Conservation (phyloP, 257 asterid genomes). For the Nicotiana otophora region DNA sequence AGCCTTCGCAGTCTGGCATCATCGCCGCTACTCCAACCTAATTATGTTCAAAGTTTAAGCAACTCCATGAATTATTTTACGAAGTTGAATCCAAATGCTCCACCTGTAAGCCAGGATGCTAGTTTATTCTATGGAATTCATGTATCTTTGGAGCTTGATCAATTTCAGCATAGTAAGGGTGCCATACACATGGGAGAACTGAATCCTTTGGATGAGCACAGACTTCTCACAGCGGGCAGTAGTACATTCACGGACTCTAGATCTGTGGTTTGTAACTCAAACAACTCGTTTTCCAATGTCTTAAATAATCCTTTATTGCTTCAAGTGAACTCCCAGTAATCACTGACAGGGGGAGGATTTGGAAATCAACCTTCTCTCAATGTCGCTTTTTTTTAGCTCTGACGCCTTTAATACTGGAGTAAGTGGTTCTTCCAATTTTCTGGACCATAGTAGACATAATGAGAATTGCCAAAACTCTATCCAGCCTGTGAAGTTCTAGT, state of each 20-base stretch:
- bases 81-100: conserved; percentile 40
- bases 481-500: conserved; percentile 38
- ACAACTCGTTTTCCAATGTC: conserved; percentile 27
- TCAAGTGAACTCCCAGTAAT: conserved; percentile 46
- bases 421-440: conserved; percentile 39
- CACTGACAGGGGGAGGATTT: conserved; percentile 36
- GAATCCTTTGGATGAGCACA: conserved; percentile 34
- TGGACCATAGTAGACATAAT: conserved; percentile 44
- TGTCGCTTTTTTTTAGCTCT: conserved; percentile 37
- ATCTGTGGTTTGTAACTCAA: conserved; percentile 29
- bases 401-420: conserved; percentile 37
- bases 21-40: conserved; percentile 44
- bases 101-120: conserved; percentile 34
- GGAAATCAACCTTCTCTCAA: conserved; percentile 38
- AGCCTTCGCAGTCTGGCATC: conserved; percentile 47
- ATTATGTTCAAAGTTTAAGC: conserved; percentile 47
- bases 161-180: conserved; percentile 42
- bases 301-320: conserved; percentile 32
- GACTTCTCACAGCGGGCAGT: conserved; percentile 29
- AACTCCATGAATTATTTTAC: conserved; percentile 39
- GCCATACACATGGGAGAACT: conserved; percentile 23
- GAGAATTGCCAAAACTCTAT: conserved; percentile 40
- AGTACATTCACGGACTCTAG: conserved; percentile 35
- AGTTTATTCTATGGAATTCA: conserved; percentile 50
- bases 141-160: conserved; percentile 52